These are phyloP conservation scores for Zopfochytrium polystomum DNA, from an alignment of 371 early-diverging fungal genomes.

Conservation along the genomic window DNA sequence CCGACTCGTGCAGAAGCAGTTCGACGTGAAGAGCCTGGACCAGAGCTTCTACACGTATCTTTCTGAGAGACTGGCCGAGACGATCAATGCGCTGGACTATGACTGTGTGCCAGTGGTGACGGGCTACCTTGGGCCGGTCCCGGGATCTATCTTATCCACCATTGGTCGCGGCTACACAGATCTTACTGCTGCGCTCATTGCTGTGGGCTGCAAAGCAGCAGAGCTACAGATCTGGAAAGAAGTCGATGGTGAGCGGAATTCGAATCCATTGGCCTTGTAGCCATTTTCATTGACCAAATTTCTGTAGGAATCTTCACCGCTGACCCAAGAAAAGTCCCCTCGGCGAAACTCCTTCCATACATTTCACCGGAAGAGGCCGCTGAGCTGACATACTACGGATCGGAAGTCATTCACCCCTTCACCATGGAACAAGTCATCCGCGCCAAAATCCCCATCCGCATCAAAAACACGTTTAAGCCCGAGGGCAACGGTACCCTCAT, in stretches of 20 bases:
- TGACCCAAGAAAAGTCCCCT: slow-evolving; percentile 94
- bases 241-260: slow-evolving; percentile 87
- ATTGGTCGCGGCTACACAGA: slow-evolving; percentile 98
- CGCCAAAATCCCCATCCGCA: slow-evolving; percentile 92
- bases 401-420: slow-evolving; percentile 97
- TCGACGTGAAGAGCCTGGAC: slow-evolving; percentile 71
- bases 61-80: slow-evolving; percentile 62
- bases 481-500: slow-evolving; percentile 88
- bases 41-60: slow-evolving; percentile 92
- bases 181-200: slow-evolving; percentile 90
- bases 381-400: slow-evolving; percentile 97
- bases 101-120: slow-evolving; percentile 77
- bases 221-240: slow-evolving; percentile 99
- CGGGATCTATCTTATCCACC: slow-evolving; percentile 83
- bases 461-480: slow-evolving; percentile 95
- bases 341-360: slow-evolving; percentile 80
- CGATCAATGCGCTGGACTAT: slow-evolving; percentile 44
- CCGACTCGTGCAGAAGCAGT: slow-evolving; percentile 72
- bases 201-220: slow-evolving; percentile 75
- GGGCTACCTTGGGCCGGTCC: slow-evolving; percentile 94
- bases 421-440: slow-evolving; percentile 98
- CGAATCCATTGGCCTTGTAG: no score
- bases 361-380: slow-evolving; percentile 98
- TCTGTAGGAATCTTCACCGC: slow-evolving; percentile 83
- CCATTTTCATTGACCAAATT: no score